A percentile compares a stretch with the other conserved stretches of the same genome.
These are phyloP conservation scores for Pleurotus salmoneostramineus DNA, from an alignment of 768 basidiomycete genomes.

Conservation along the genomic window DNA sequence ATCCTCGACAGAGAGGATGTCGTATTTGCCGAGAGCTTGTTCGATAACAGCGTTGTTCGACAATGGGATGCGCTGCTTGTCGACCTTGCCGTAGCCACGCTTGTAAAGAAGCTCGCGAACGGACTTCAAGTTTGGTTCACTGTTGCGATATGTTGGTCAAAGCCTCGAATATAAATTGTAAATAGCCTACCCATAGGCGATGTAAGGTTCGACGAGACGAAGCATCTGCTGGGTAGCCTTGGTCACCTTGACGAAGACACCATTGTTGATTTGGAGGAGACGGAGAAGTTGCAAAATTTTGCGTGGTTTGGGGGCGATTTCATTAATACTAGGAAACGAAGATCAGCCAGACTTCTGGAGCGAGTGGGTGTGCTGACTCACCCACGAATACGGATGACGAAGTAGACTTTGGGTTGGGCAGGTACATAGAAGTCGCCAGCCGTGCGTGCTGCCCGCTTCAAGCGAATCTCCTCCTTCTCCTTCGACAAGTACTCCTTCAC, in stretches of 20 bases:
- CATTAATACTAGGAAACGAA: constrained; percentile 80
- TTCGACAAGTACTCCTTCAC: constrained; percentile 92
- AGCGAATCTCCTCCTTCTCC: constrained; percentile 95
- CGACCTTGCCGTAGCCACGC: constrained; percentile 97
- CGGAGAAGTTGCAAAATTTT: constrained; percentile 99
- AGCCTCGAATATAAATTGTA: too few relatives aligned
- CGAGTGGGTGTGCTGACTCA: constrained; percentile 34
- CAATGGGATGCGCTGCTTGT: constrained; percentile 97
- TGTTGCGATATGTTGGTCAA: constrained; percentile 18
- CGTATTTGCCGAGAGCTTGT: constrained; percentile 82
- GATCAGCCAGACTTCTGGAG: constrained; percentile 8
- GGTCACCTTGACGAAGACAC: constrained; percentile 96
- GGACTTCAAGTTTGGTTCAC: constrained; percentile 95
- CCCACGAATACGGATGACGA: constrained; percentile 97
- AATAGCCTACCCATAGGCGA: constrained; percentile 83
- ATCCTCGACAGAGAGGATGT: constrained; percentile 96
- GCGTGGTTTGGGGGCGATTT: constrained; percentile 98
- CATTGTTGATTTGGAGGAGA: constrained; percentile 99
- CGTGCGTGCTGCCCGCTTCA: constrained; percentile 89
- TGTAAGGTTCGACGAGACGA: constrained; percentile 93
- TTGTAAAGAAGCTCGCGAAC: constrained; percentile 99
- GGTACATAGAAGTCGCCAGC: constrained; percentile 97
- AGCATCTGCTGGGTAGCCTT: constrained; percentile 98
- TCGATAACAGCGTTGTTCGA: constrained; percentile 94
- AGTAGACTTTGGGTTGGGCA: constrained; percentile 95